Evolutionary conservation across 202 grass and related monocot species (phyloP), one percentile per base, ranked within the genome.

Genomic region (Eragrostis tef): DNA sequence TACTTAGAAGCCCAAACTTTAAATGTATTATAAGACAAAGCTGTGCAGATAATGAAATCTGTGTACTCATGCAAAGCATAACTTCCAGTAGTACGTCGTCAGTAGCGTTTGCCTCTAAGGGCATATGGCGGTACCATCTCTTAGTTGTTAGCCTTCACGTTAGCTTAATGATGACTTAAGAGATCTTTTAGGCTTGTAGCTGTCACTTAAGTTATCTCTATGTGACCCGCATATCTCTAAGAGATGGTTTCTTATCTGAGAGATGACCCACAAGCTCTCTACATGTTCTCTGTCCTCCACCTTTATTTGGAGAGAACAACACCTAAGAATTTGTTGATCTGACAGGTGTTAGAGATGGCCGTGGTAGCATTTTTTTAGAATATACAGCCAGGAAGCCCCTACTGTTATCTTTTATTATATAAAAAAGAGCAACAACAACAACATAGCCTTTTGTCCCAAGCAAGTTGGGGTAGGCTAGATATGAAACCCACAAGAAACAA

Each of bases 41-140:
- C 13, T 58, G 60, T 48, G 11, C 77, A 80, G 25, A 64, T 41
- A 59, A 73, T 46, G 15, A 56, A 69, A 74, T 80, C 52, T 57
- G 22, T 17, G 74, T 58, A 56, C 21, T 9, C 34, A 31, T 74
- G 53, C 29, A 58, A 66, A 41, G 6, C 51, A 19, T 67, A 71
- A 69, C 41, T 29, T 42, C 36, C 22, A 11, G 61, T 65, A 41
- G 34, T 41, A 36, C 34, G 12, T 67, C 17, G 3, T 21, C 64
- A 66, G 17, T 43, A 19, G 31, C 41, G 27, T 66, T 24, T 67
- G 19, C 11, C 17, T 67, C 62, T 39, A 65, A 65, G 16, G 16
- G 0, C 41, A 29, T 64, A 17, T 14, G 2, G 5, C 3, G 6
- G 6, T 65, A 2, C 15, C 24, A 29, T 65, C 15, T 41, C 62